Evolutionary conservation across 768 basidiomycete genomes (phyloP), one percentile per base, ranked within the genome.

Genomic region (Mycena pura): DNA sequence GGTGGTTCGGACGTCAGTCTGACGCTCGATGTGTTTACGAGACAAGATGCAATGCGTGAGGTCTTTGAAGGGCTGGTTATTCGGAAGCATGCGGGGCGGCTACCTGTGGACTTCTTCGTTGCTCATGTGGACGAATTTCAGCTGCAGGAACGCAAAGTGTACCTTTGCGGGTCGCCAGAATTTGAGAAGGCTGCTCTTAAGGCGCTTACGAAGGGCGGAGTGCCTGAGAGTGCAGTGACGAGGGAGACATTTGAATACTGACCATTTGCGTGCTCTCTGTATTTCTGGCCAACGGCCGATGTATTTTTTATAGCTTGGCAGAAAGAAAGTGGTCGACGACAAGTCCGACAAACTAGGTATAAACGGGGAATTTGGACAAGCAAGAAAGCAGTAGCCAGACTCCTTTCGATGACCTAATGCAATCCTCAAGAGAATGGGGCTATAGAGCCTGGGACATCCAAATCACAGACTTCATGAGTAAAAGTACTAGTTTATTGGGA

Each of bases 121-220:
- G n/a, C n/a, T n/a, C n/a, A 51, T 29, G 11, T 19, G 14, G 40
- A 64, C 38, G 69, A 65, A 1, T 9, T n/a, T n/a, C n/a, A n/a
- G n/a, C n/a, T 72, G 7, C 38, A 36, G 22, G 72, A 66, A 13
- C 70, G 73, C 41, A 69, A 75, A n/a, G 68, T 73, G 1, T 87
- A 78, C 60, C 43, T 87, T 13, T 87, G 86, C 68, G 86, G 86
- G 3, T 81, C 85, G 1, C 73, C 71, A 22, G 68, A 65, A 3
- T 86, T 84, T 51, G 84, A 85, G 67, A 67, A 73, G 43, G 68
- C 68, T 25, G 73, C 79, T 2, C 45, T 80, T n/a, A 65, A 62
- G 5, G 69, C 69, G 1, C 63, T 86, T 57, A 69, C 62, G 3
- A 72, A 68, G 5, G 57, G 75, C 36, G 82, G 82, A 4, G 66